Percentiles rank a stretch among this genome's conserved stretches.
Conservation (phyloP, 805 yeast species). For the Jamesozyma piceae region DNA sequence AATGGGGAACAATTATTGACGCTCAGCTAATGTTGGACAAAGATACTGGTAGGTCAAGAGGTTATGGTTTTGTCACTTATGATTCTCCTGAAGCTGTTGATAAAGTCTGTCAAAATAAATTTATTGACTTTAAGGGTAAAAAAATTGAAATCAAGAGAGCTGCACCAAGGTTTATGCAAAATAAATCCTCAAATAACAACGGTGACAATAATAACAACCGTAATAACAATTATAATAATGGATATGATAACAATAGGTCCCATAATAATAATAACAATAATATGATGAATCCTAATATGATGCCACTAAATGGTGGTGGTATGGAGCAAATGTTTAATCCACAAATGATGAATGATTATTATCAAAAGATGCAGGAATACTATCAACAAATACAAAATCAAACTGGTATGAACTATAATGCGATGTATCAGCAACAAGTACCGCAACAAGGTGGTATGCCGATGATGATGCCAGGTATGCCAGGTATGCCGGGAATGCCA, state of each 20-base stretch:
- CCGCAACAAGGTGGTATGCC: slow-evolving; percentile 23
- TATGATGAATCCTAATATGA: not conserved
- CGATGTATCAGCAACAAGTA: slow-evolving; percentile 28
- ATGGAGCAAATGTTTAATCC: slow-evolving; percentile 32
- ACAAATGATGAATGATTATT: slow-evolving; percentile 55
- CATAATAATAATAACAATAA: not conserved
- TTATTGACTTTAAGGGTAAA: slow-evolving; percentile 75
- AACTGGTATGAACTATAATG: slow-evolving; percentile 26
- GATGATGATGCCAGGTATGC: slow-evolving; percentile 23
- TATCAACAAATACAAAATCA: slow-evolving; percentile 30
- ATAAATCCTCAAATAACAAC: slow-evolving; percentile 8
- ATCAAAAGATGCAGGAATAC: slow-evolving; percentile 52
- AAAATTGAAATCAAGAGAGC: slow-evolving; percentile 79
- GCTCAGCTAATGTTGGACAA: slow-evolving; percentile 96
- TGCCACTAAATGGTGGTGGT: too few relatives aligned
- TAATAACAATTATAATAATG: not conserved
- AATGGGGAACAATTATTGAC: slow-evolving; percentile 85
- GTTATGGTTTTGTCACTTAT: slow-evolving; percentile 93
- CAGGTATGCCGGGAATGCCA: slow-evolving; percentile 10
- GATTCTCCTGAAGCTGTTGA: slow-evolving; percentile 94
- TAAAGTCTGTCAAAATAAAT: slow-evolving; percentile 71
- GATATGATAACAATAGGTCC: not conserved
- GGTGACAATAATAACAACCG: not conserved
- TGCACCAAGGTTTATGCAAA: slow-evolving; percentile 68
- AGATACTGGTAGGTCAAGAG: slow-evolving; percentile 93